These are phyloP conservation scores for Hemileia vastatrix DNA, from an alignment of 1,284 basidiomycete genomes.

Conservation along the genomic window DNA sequence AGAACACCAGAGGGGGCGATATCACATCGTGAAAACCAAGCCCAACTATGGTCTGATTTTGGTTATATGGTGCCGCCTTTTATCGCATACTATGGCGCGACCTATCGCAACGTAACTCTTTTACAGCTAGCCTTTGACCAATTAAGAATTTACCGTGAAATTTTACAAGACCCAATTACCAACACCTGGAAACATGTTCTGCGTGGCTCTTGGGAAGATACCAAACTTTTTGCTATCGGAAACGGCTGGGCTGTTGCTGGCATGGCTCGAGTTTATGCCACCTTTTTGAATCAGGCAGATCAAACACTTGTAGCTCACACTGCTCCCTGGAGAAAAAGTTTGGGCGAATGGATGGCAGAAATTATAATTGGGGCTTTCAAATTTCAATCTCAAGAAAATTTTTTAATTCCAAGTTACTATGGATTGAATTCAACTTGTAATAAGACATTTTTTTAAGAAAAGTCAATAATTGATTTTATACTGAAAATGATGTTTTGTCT, in stretches of 20 bases:
- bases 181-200: conserved; percentile 46
- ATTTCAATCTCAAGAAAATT: neutral
- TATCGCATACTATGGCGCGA: conserved; percentile 73
- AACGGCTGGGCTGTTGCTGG: conserved; percentile 79
- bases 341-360: conserved; percentile 2
- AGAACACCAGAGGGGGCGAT: conserved; percentile 59
- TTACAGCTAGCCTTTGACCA: conserved; percentile 66
- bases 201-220: conserved; percentile 53
- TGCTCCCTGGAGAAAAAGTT: neutral
- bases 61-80: conserved; percentile 88
- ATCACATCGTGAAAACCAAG: conserved; percentile 59
- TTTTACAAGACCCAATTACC: conserved; percentile 32
- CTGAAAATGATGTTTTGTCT: neutral
- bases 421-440: neutral
- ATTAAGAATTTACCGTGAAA: conserved; percentile 63
- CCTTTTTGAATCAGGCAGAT: conserved; percentile 51
- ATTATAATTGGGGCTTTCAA: conserved; percentile 1
- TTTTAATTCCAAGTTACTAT: conserved; percentile 18
- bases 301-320: neutral
- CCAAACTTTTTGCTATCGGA: conserved; percentile 55
- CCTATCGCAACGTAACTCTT: conserved; percentile 59
- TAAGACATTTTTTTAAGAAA: no score
- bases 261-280: conserved; percentile 69
- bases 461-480: no score
- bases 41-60: conserved; percentile 60